Evolutionary conservation across 441 rosid genomes (phyloP), one percentile per base, ranked within the genome.

Genomic region (Arabidopsis lyrata): DNA sequence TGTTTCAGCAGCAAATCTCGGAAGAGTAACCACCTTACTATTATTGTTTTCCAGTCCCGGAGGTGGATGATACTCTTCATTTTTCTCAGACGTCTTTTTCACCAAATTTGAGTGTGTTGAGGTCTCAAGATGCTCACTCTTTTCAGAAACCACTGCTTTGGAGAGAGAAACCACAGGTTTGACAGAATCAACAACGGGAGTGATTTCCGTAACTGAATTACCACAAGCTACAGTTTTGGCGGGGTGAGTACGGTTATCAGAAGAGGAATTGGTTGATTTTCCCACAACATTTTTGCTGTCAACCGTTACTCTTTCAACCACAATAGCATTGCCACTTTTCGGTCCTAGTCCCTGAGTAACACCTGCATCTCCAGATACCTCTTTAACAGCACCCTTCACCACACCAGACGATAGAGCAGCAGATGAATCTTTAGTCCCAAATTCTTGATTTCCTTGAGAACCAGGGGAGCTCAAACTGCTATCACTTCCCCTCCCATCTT

Each of bases 401-500:
- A 82, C 8, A 50, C 32, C 81, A 79, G 73, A 39, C 4, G 78
- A 70, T 6, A 27, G 73, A 78, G 53, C 63, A 66, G 81, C 29
- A 41, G 60, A 77, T 9, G 74, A 60, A 62, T 74, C 93, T 20
- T 48, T 64, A 74, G 76, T 77, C 58, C 72, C 83, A 16, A 68
- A 29, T 35, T 80, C 88, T 67, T 68, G 85, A 72, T 75, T 81
- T 13, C 76, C 83, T 62, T 80, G 86, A 35, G 88, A 84, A 54
- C 72, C 77, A 62, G 87, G 87, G 66, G 88, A 85, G 45, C 77
- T 81, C 63, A 65, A 52, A 50, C 77, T 86, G 42, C 84, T 79
- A 64, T 91, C 96, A 68, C 93, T 87, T 41, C 82, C 93, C 72
- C 82, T 86, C 77, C 86, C 97, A 58, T 85, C 86, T 57, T 81